phyloP scores from a whole-genome alignment of 2,329 filamentous ascomycete genomes.

The Alternaria hordeiaustralica region DNA sequence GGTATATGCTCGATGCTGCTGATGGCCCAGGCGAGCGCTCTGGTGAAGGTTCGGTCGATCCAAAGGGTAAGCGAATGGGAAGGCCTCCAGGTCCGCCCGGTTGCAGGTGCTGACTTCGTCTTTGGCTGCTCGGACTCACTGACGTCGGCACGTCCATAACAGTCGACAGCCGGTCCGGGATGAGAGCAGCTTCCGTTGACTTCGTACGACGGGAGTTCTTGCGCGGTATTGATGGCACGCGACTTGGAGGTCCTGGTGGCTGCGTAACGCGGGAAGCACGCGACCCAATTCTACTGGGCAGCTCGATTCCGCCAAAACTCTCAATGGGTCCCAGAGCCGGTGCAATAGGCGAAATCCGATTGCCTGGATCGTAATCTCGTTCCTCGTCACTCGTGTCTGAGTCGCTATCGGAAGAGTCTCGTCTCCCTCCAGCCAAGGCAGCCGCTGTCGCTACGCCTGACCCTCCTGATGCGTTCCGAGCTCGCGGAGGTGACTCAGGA shows the following conservation, averaged over 20 bases:
- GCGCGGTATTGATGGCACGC: slow-evolving; percentile 63
- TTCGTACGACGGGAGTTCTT: slow-evolving; percentile 67
- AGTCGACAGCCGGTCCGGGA: slow-evolving; percentile 38
- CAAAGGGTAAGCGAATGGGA: slow-evolving; percentile 46
- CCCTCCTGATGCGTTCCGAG: slow-evolving; percentile 10
- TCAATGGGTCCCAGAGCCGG: slow-evolving; percentile 68
- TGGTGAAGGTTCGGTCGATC: slow-evolving; percentile 44
- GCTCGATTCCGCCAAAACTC: slow-evolving; percentile 64
- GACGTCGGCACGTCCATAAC: slow-evolving; percentile 31
- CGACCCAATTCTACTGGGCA: slow-evolving; percentile 69
- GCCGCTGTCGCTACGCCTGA: slow-evolving; percentile 23
- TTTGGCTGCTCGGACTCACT: slow-evolving; percentile 14
- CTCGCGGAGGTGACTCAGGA: slow-evolving; percentile 40
- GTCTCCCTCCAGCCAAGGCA: slow-evolving; percentile 34
- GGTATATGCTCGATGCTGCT: slow-evolving; percentile 45
- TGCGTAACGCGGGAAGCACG: slow-evolving; percentile 56
- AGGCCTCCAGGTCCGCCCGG: slow-evolving; percentile 34
- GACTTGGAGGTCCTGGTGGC: slow-evolving; percentile 28
- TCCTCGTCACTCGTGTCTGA: slow-evolving; percentile 52
- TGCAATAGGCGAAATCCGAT: slow-evolving; percentile 57
- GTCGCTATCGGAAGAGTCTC: slow-evolving; percentile 53
- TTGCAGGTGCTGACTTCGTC: slow-evolving; percentile 31
- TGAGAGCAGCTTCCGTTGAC: slow-evolving; percentile 36
- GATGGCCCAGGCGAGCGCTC: slow-evolving; percentile 45
- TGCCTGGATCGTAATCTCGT: slow-evolving; percentile 42